These are phyloP conservation scores for Lactarius deliciosus DNA, from an alignment of 768 basidiomycete genomes.

Conservation along the genomic window DNA sequence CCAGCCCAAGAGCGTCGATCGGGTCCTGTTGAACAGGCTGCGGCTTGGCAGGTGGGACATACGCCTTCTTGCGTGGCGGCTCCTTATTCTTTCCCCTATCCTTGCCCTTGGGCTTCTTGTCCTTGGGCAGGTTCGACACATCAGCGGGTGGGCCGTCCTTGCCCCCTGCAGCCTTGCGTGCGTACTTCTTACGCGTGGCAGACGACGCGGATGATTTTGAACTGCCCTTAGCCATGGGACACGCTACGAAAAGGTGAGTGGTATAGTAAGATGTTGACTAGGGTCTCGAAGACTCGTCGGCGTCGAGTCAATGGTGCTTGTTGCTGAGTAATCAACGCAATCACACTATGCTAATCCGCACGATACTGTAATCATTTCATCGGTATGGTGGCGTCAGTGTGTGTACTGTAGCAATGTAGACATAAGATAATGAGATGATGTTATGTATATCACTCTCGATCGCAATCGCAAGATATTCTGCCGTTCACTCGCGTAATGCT, in stretches of 20 bases:
- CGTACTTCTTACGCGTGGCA: slow-evolving; percentile 91
- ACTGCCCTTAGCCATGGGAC: slow-evolving; percentile 43
- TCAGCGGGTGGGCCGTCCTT: slow-evolving; percentile 34
- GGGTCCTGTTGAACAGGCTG: slow-evolving; percentile 77
- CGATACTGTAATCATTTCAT: background rate
- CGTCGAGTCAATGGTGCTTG: background rate
- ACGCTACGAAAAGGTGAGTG: background rate
- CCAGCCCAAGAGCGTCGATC: slow-evolving; percentile 79
- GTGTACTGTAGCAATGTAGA: slow-evolving; percentile 12
- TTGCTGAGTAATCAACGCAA: slow-evolving; percentile 21
- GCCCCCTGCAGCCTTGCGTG: slow-evolving; percentile 57
- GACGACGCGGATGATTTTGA: slow-evolving; percentile 78
- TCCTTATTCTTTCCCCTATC: slow-evolving; percentile 52
- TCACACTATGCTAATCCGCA: background rate
- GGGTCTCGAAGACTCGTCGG: background rate
- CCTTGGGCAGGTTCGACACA: slow-evolving; percentile 39
- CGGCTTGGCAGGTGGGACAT: slow-evolving; percentile 83
- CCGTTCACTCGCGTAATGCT: background rate
- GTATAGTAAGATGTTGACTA: background rate
- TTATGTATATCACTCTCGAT: slow-evolving; percentile 9
- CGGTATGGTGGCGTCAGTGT: background rate
- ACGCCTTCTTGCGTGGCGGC: slow-evolving; percentile 80
- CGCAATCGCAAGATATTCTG: background rate
- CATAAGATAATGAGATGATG: slow-evolving; percentile 10
- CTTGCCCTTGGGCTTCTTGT: slow-evolving; percentile 53